phyloP scores from a whole-genome alignment of 768 basidiomycete genomes.

The Gloeophyllum trabeum region DNA sequence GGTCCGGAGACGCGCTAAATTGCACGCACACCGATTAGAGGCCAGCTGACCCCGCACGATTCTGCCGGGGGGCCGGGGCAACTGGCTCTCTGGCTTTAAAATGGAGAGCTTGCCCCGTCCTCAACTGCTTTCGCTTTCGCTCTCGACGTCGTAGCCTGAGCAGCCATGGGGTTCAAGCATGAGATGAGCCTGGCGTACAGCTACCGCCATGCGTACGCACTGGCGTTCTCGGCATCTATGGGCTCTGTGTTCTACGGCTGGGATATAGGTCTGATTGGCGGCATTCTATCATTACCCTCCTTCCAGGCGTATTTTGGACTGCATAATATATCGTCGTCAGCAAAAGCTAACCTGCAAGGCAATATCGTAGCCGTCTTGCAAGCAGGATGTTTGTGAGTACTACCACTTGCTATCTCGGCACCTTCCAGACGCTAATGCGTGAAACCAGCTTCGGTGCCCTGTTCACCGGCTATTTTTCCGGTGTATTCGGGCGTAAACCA shows the following conservation, averaged over 20 bases:
- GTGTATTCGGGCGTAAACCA: constrained; percentile 33
- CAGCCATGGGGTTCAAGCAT: constrained; percentile 15
- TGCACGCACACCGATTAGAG: too few relatives aligned
- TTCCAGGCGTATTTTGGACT: constrained; percentile 39
- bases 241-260: constrained; percentile 39
- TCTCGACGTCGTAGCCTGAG: background rate
- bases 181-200: constrained; percentile 15
- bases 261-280: constrained; percentile 40
- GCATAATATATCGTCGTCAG: constrained; percentile 22
- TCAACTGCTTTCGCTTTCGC: background rate
- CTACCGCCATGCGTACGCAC: constrained; percentile 33
- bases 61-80: too few relatives aligned
- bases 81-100: too few relatives aligned
- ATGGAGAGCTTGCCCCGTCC: too few relatives aligned
- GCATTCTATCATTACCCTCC: constrained; percentile 31
- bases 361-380: constrained; percentile 43
- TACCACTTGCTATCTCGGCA: too few relatives aligned
- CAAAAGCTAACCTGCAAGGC: constrained; percentile 30
- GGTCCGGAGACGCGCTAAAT: too few relatives aligned
- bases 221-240: constrained; percentile 32
- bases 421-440: too few relatives aligned
- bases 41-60: too few relatives aligned
- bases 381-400: constrained; percentile 35
- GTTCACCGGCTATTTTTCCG: constrained; percentile 26
- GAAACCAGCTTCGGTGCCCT: constrained; percentile 36